Base-by-base conservation (phyloP, 2,329 filamentous ascomycete species). In the Neofusicoccum sp. region DNA sequence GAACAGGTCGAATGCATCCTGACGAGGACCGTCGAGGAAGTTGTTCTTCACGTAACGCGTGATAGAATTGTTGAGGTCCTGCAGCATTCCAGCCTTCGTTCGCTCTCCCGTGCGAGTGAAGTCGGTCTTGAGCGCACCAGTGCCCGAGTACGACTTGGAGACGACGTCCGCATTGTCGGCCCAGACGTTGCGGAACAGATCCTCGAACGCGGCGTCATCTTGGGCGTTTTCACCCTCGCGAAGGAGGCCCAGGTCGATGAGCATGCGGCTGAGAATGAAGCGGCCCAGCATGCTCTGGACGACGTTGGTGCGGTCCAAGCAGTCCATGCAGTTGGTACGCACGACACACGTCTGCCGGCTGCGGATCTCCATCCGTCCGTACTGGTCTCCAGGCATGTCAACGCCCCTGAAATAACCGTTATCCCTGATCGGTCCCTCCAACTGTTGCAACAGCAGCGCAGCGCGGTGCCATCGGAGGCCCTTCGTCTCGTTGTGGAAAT, bases 321-420 rank as follows among this genome's bases (percentile, higher is more conserved):
- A 99, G 76, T 99, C 95, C 95, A 99, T 99, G 79, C 95, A 99
- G 75, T 99, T 99, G 40, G 95, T 97, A 58, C 95, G 88, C 65
- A 99, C 93, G 14, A 98, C 93, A 63, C 90, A 92, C 1, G 87
- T 91, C 80, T 99, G 95, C 65, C 86, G 83, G 63, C 85, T 88
- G 65, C 92, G 87, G 34, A 91, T 85, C 68, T 98, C 93, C 11
- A 97, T 82, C 16, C 85, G 86, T 31, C 89, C 89, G 62, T 87
- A 82, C 53, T 81, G 73, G 67, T 86, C 84, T 44, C 86, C 89
- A 1, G 92, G 90, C 79, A 89, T 89, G 73, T 97, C 91, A 30
- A 93, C 86, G 38, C 91, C 93, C 64, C 92, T 89, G 83, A 98
- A 99, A 78, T 99, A 99, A 66, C 89, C 87, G 67, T 96, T 92